Conservation (phyloP, 257 asterid genomes). For the Anisodus acutangulus region DNA sequence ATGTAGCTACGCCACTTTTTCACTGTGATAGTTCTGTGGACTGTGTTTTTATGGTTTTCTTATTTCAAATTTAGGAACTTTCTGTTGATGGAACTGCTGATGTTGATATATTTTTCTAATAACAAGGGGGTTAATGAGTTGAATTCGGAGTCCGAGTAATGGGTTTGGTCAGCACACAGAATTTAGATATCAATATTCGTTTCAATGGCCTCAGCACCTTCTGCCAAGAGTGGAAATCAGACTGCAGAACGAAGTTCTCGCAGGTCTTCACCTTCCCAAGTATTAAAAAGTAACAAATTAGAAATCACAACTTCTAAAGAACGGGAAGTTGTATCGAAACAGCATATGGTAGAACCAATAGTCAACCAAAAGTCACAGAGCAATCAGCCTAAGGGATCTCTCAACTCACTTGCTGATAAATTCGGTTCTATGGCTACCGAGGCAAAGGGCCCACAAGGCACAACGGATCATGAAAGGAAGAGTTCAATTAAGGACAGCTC, state of each 20-base stretch:
- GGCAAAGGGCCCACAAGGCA: conserved; percentile 29
- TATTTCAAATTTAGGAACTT: conserved; percentile 26
- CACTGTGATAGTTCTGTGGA: background rate
- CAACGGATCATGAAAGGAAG: conserved; percentile 46
- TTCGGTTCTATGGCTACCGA: conserved; percentile 27
- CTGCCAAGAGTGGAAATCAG: conserved; percentile 45
- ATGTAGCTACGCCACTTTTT: too few species aligned
- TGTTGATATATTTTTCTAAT: conserved; percentile 37
- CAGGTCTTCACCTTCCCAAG: conserved; percentile 33
- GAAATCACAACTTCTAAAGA: conserved; percentile 42
- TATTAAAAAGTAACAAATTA: conserved; percentile 41
- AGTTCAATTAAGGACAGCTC: conserved; percentile 47
- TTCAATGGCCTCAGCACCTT: conserved; percentile 60
- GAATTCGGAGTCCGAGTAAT: conserved; percentile 31
- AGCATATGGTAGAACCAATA: conserved; percentile 36
- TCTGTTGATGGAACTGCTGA: conserved; percentile 52
- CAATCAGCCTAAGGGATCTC: conserved; percentile 40
- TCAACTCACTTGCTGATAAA: conserved; percentile 48
- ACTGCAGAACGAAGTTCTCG: conserved; percentile 37
- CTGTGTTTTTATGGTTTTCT: conserved; percentile 29
- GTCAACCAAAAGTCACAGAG: conserved; percentile 33
- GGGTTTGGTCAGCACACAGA: conserved; percentile 32
- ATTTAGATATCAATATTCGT: conserved; percentile 29
- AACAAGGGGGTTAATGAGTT: conserved; percentile 27
- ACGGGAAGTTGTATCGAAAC: conserved; percentile 40